Evolutionary conservation across 306 rosid genomes (phyloP), one percentile per base, ranked within the genome.

Genomic region (Fragaria iinumae): DNA sequence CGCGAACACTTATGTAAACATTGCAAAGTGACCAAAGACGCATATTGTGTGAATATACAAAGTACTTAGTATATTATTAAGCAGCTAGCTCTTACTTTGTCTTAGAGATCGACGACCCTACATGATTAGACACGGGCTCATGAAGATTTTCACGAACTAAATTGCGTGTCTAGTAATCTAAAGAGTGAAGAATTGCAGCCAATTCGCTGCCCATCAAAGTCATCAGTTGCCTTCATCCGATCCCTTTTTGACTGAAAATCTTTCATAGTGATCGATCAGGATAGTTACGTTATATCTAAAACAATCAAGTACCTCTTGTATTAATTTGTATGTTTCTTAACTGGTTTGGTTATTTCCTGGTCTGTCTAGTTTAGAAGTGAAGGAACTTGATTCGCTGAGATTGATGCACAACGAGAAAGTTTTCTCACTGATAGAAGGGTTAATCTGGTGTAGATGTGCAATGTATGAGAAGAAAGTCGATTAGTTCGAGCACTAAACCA

Each of bases 101-200:
- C 67, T 69, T 34, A 67, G 63, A 49, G 80, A 69, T 64, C 45
- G 43, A n/a, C 23, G 25, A 76, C 79, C 66, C 18, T 55, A 55
- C 78, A 29, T 69, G 65, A 41, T 13, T 59, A 56, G 36, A 55
- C n/a, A 7, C 52, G 75, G 11, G 62, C 21, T 76, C 49, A 76
- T 74, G 38, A 79, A 66, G 43, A 76, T 67, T 49, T 56, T 68
- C 71, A 38, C 4, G 44, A 14, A 43, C 34, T 74, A 56, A 56
- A 56, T 83, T 86, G 78, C 84, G 82, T 71, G 76, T 67, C 55
- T 52, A 55, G 17, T 71, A 52, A 60, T 73, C 67, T 39, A 27
- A 74, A 10, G 74, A 11, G 48, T 23, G 18, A 11, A 18, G 21
- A 69, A 45, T 6, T 69, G 27, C 73, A 23, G 16, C 43, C 34